Conservation (phyloP, 164 flowering plant genomes). For the Platanus orientalis region DNA sequence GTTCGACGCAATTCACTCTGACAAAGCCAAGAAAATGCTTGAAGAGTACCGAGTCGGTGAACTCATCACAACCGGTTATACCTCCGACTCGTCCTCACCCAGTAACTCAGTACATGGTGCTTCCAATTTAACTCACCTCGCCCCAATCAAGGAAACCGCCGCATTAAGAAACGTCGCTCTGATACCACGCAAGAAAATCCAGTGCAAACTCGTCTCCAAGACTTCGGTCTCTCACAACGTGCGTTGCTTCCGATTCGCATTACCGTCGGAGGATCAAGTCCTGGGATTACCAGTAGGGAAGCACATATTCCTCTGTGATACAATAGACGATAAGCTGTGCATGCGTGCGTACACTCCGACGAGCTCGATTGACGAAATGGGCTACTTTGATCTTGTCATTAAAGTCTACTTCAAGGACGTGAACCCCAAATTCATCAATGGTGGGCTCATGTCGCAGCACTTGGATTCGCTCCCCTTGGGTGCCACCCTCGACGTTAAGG, state of each 20-base stretch:
- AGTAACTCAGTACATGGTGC: slow-evolving; percentile 66
- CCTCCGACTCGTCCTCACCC: slow-evolving; percentile 63
- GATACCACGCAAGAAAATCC: slow-evolving; percentile 57
- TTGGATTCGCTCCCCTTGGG: slow-evolving; percentile 64
- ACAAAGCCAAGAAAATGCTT: slow-evolving; percentile 77
- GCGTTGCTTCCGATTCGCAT: slow-evolving; percentile 60
- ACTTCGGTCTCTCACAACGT: slow-evolving; percentile 65
- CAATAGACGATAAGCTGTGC: slow-evolving; percentile 61
- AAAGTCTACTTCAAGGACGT: slow-evolving; percentile 72
- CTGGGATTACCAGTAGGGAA: slow-evolving; percentile 87
- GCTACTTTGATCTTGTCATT: slow-evolving; percentile 70
- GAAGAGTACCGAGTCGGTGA: slow-evolving; percentile 77
- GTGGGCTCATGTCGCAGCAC: slow-evolving; percentile 82
- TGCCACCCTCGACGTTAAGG: slow-evolving; percentile 60
- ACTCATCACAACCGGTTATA: slow-evolving; percentile 50
- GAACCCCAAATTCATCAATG: slow-evolving; percentile 76
- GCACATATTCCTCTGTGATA: slow-evolving; percentile 79
- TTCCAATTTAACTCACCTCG: slow-evolving; percentile 26
- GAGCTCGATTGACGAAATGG: slow-evolving; percentile 56
- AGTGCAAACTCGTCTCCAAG: slow-evolving; percentile 62
- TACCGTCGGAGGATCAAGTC: slow-evolving; percentile 62
- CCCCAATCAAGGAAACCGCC: slow-evolving; percentile 51
- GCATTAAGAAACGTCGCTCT: slow-evolving; percentile 36
- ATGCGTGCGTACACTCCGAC: slow-evolving; percentile 94
- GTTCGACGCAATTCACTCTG: slow-evolving; percentile 94